Base-by-base conservation (phyloP, 768 basidiomycete species). In the Saitozyma podzolica region DNA sequence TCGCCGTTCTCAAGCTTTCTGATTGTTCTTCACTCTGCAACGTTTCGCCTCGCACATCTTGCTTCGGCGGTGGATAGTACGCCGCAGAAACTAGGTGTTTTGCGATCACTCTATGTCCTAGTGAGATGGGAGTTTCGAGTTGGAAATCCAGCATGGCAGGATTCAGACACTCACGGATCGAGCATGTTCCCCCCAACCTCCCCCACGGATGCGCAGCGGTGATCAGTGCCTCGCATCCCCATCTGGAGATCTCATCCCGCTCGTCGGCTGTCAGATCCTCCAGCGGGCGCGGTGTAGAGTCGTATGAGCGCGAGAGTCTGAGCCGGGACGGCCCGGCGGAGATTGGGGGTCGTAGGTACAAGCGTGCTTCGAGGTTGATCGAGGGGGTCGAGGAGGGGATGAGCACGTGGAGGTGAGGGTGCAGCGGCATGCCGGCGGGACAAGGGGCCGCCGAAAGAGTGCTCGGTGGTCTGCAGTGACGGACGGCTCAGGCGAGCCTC, bases 141-240 rank as follows among this genome's bases (percentile, higher is more conserved):
- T 5, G 29, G 2, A 29, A 29, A 29, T 29, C 29, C 29, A 29
- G 29, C 29, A 5, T 29, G 2, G 29, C 29, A 29, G 29, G 5
- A 29, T 29, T 2, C 41, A 16, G 16, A 52, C 5, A 69, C 74
- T 59, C 50, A 73, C 74, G 74, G 71, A 58, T 72, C 70, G 9
- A 70, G 62, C 61, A 68, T 66, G 50, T 62, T 66, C 14, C 74
- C 74, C 74, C 74, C 9, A 75, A 29, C 42, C 63, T 66, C 2
- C 69, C 63, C 65, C 66, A 75, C 11, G 74, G 74, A 64, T 75
- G 74, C 51, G 59, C 57, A 51, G 67, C 73, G 9, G 64, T 64
- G 43, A 74, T 62, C 4, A 74, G n/a, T 53, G 67, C 50, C 42
- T 65, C 29, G 3, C 71, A 51, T 5, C 56, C 61, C 37, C 57